Evolutionary conservation across 2,329 filamentous ascomycete species (phyloP), one percentile per base, ranked within the genome.

Genomic region (Penicillium crustosum): DNA sequence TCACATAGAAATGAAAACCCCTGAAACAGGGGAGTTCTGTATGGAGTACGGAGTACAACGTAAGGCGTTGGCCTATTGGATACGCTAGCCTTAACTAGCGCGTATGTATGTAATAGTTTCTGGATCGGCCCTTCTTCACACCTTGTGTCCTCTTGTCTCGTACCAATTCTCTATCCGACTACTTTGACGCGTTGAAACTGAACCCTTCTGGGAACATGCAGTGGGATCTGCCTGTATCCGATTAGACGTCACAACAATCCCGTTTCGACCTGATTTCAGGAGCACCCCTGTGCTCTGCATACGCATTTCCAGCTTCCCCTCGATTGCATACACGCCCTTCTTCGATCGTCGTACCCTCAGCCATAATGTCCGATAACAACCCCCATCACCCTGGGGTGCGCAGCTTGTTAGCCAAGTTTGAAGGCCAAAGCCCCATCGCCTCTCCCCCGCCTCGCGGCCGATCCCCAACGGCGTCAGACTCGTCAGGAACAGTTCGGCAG

Each of bases 331-430:
- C 51, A 57, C 55, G 52, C 65, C 65, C 62, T 60, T 64, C 63
- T 61, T 55, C 51, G 47, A 56, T 49, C 53, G 35, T 49, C 31
- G 12, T 49, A 51, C 43, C 45, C 45, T 45, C 33, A 27, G 29
- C 50, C 57, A 39, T 49, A 23, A 67, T 67, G 65, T 60, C 64
- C 49, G 65, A 67, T 52, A 67, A 61, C 56, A 66, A 66, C 49
- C 48, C 59, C 49, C 65, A 58, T 42, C 67, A 72, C 49, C 70
- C 70, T 25, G 86, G 84, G 70, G 88, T 90, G 70, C 87, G 82
- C 78, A 90, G 89, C 77, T 84, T 93, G 65, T 83, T 88, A 68
- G 89, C 89, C 70, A 91, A 90, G 83, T 92, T 92, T 73, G 89
- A 93, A 80, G 84, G 82, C 72, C 83, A 85, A 65, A 79, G 80